Conservation (phyloP, 2,329 filamentous ascomycete species). For the Cordyceps militaris region DNA sequence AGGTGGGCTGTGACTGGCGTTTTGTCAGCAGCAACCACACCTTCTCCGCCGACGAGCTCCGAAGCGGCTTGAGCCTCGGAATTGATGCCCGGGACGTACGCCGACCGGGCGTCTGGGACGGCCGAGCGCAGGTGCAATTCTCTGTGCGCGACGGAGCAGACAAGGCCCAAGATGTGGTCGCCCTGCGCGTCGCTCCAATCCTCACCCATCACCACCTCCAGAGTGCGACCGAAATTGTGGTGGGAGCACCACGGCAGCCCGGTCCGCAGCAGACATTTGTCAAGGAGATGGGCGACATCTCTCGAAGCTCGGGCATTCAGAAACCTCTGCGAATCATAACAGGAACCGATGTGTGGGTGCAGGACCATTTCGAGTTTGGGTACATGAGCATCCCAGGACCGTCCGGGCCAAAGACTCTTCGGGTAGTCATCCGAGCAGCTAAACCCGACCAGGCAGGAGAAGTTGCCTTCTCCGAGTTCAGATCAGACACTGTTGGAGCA, state of each 20-base stretch:
- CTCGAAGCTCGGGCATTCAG: not conserved
- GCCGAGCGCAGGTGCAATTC: slow-evolving; percentile 14
- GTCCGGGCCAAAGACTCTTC: not conserved
- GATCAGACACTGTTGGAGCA: not conserved
- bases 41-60: slow-evolving; percentile 19
- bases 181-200: not conserved
- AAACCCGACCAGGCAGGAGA: not conserved
- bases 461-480: not conserved
- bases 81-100: slow-evolving; percentile 28
- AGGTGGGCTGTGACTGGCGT: slow-evolving; percentile 16
- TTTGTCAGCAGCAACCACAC: slow-evolving; percentile 18
- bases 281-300: not conserved
- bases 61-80: slow-evolving; percentile 24
- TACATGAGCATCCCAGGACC: not conserved
- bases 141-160: not conserved
- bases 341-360: not conserved
- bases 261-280: not conserved
- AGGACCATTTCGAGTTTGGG: not conserved
- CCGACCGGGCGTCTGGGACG: slow-evolving; percentile 21
- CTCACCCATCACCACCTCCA: not conserved
- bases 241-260: not conserved
- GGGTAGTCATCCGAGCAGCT: not conserved
- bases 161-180: not conserved
- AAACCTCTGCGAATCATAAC: not conserved
- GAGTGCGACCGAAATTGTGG: not conserved